These are phyloP conservation scores for Talaromyces sp. DNA, from an alignment of 2,329 filamentous ascomycete species.

Conservation along the genomic window DNA sequence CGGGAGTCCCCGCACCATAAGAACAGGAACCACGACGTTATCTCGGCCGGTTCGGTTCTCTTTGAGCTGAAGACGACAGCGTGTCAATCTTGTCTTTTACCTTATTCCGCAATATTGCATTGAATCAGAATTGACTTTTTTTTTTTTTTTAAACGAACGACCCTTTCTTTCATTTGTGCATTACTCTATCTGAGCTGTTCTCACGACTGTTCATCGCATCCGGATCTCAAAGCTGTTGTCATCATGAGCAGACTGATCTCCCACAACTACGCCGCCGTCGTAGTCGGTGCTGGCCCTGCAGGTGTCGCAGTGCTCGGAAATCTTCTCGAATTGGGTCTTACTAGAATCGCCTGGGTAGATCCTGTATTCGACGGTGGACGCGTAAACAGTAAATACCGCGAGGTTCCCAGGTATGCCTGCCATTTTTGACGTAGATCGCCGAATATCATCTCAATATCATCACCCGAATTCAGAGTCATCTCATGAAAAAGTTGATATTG, in stretches of 20 bases:
- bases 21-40: background rate
- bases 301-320: conserved; percentile 62
- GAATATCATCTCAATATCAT: background rate
- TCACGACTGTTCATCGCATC: background rate
- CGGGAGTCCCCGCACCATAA: background rate
- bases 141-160: background rate
- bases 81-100: background rate
- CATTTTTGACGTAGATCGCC: background rate
- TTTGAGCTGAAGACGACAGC: background rate
- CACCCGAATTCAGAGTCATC: too few species aligned
- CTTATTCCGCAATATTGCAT: background rate
- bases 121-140: background rate
- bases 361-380: conserved; percentile 54
- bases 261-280: conserved; percentile 51
- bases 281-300: conserved; percentile 58
- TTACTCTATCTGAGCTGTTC: background rate
- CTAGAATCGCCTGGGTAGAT: conserved; percentile 59
- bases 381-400: conserved; percentile 55
- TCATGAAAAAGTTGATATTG: background rate
- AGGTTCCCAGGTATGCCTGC: conserved; percentile 52
- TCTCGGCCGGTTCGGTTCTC: background rate
- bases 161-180: background rate
- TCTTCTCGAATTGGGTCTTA: conserved; percentile 50
- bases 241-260: conserved; percentile 25
- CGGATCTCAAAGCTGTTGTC: background rate